Conservation (phyloP, 176 grass and related monocot genomes). For the Cymbopogon citratus region DNA sequence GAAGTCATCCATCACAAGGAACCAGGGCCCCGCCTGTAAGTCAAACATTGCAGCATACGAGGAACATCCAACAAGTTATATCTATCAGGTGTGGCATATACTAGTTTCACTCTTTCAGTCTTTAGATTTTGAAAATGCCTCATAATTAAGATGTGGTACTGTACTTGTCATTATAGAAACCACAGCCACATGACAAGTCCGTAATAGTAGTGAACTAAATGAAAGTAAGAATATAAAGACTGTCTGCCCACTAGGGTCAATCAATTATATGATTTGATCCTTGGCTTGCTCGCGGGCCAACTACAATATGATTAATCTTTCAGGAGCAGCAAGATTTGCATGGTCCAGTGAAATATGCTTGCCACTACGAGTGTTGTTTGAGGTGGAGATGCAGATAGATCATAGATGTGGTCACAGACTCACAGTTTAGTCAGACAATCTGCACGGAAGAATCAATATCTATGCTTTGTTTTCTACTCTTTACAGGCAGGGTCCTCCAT, state of each 20-base stretch:
- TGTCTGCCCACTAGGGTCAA: not conserved
- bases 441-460: slow-evolving; percentile 20
- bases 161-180: not conserved
- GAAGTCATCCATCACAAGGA: not conserved
- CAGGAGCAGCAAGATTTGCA: not conserved
- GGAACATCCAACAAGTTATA: not conserved
- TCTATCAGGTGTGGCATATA: too few species aligned
- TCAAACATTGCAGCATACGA: not conserved
- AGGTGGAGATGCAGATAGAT: not conserved
- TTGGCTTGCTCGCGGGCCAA: slow-evolving; percentile 6
- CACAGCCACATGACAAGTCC: not conserved
- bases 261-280: not conserved
- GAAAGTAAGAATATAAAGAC: not conserved
- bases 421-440: not conserved
- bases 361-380: slow-evolving; percentile 19
- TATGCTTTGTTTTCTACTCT: slow-evolving; percentile 30
- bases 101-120: not conserved
- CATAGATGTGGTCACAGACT: not conserved
- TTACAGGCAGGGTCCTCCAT: slow-evolving; percentile 39
- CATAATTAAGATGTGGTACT: not conserved
- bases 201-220: not conserved
- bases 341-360: slow-evolving; percentile 31
- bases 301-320: slow-evolving; percentile 8
- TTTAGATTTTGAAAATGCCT: not conserved
- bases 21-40: not conserved